Evolutionary conservation across 2,329 filamentous ascomycete species (phyloP).

Genomic region (Botrytis deweyae): DNA sequence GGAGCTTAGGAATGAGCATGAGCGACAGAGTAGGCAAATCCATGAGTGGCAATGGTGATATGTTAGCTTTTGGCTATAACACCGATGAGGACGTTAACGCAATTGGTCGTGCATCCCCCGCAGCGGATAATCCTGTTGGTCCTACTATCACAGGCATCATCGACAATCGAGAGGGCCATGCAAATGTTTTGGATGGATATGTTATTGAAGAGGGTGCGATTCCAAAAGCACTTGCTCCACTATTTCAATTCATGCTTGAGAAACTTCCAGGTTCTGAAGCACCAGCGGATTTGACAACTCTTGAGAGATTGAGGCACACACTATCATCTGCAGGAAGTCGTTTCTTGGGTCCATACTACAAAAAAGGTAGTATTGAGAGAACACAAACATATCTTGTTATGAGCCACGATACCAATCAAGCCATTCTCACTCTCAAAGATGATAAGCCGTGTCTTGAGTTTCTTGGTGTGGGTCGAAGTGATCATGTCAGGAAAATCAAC

Average conservation of each 20-base stretch:
- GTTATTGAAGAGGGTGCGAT: slow-evolving; percentile 64
- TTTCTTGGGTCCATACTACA: slow-evolving; percentile 58
- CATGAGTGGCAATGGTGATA: slow-evolving; percentile 67
- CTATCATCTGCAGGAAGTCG: slow-evolving; percentile 52
- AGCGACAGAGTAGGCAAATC: slow-evolving; percentile 57
- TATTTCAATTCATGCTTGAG: slow-evolving; percentile 59
- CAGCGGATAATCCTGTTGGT: slow-evolving; percentile 53
- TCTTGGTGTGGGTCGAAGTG: slow-evolving; percentile 55
- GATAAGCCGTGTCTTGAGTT: slow-evolving; percentile 62
- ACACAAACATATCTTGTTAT: slow-evolving; percentile 62
- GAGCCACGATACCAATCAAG: slow-evolving; percentile 50
- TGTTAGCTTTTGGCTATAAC: slow-evolving; percentile 65
- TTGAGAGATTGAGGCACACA: slow-evolving; percentile 47
- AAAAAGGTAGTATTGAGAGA: slow-evolving; percentile 54
- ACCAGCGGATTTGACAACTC: slow-evolving; percentile 42
- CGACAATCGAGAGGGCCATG: slow-evolving; percentile 53
- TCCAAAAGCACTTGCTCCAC: slow-evolving; percentile 54
- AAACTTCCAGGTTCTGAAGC: slow-evolving; percentile 49
- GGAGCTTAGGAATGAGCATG: slow-evolving; percentile 55
- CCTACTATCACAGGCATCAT: slow-evolving; percentile 64
- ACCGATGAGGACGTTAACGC: slow-evolving; percentile 56
- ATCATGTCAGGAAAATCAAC: slow-evolving; percentile 55
- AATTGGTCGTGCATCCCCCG: slow-evolving; percentile 52
- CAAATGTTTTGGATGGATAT: slow-evolving; percentile 59
- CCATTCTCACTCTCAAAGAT: slow-evolving; percentile 56